Evolutionary conservation across 805 yeast species (phyloP), one percentile per base, ranked within the genome.

Genomic region (Candida anglica): DNA sequence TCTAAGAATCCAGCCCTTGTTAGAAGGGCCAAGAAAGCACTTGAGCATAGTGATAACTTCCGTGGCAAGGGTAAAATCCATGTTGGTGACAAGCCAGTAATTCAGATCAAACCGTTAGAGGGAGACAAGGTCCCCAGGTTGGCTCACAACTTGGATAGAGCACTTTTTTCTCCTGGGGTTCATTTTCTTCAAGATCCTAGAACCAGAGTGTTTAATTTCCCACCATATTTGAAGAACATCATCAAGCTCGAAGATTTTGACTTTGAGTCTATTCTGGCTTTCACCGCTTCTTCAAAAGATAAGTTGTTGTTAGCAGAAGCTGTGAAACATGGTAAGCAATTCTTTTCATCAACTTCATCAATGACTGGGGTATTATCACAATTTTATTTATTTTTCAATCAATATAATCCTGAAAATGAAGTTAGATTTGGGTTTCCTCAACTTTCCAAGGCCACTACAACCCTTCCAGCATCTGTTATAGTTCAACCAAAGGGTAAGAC

Each of bases 281-380:
- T 81, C 47, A 71, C 79, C 6, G 71, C 86, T 0, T 79, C 95
- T 0, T 75, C 85, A 3, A 75, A 75, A 47, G 96, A 91, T 60
- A 40, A 50, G 9, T 49, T 48, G 0, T 63, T 91, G 30, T 47
- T 73, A 1, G 34, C 63, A 4, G 53, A 82, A 7, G 79, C 91
- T 0, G 43, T 46, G 14, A 37, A 42, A 29, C 43, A 37, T 32
- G 46, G 44, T 27, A 64, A 46, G 52, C 56, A 50, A 36, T 91
- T 69, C 51, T 75, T 73, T 38, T 84, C 94, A 2, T 87, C 96
- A 1, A 88, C 98, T 0, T 84, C 95, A 14, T 84, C 96, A 1
- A 73, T 91, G 85, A 89, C 98, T 0, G 69, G 80, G 1, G 59
- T 80, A 1, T 66, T 91, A 28, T 67, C 79, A 3, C 94, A 88